Conservation (phyloP, 257 asterid species). For the Craterostigma plantagineum region DNA sequence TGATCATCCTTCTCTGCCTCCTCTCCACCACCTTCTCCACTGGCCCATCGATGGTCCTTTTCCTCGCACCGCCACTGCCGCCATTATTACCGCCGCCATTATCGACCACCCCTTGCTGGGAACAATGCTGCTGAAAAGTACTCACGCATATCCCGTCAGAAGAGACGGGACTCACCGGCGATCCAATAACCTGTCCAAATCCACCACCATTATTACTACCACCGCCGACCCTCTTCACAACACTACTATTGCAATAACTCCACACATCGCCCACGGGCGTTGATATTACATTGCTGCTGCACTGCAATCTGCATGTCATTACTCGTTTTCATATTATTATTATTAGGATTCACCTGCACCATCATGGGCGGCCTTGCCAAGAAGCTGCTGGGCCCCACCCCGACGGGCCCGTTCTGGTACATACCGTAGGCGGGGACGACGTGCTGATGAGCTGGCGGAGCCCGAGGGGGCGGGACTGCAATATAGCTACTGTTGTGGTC, state of each 20-base stretch:
- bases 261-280: constrained; percentile 20
- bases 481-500: constrained; percentile 18
- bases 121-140: constrained; percentile 23
- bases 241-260: constrained; percentile 6
- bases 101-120: no score
- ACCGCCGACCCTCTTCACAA: constrained; percentile 25
- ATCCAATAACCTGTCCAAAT: constrained; percentile 30
- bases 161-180: constrained; percentile 56
- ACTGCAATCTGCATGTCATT: no score
- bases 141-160: constrained; percentile 31
- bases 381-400: constrained; percentile 12
- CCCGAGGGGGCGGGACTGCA: constrained; percentile 15
- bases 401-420: constrained; percentile 18
- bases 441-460: constrained; percentile 34
- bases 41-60: constrained; percentile 44
- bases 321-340: no score
- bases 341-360: no score
- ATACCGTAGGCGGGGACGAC: constrained; percentile 23
- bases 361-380: constrained; percentile 16
- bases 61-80: constrained; percentile 32
- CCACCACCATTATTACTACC: constrained; percentile 20
- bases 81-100: constrained; percentile 28
- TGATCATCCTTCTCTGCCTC: constrained; percentile 68
- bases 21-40: constrained; percentile 72
- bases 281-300: no score